A percentile compares a stretch with the other conserved stretches of the same genome.
Conservation (phyloP, 306 rosid species). For the Elaeagnus macrophylla region DNA sequence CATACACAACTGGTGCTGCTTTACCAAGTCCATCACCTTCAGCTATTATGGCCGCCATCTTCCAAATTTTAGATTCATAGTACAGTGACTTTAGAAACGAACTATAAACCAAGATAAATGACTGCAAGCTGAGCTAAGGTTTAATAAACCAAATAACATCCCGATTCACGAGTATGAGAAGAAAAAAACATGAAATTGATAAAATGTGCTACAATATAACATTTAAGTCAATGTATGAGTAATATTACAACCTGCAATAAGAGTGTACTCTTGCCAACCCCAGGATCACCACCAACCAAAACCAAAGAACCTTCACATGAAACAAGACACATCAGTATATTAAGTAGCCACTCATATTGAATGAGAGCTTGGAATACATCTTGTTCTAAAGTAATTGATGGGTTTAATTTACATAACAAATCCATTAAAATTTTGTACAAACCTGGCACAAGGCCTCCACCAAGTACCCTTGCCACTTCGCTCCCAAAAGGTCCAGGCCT, state of each 20-base stretch:
- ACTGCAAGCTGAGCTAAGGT: not conserved
- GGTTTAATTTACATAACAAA: conserved; percentile 1
- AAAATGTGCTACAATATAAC: not conserved
- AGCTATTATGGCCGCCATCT: conserved; percentile 76
- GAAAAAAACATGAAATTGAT: not conserved
- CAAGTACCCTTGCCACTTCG: conserved; percentile 76
- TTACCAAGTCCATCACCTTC: conserved; percentile 31
- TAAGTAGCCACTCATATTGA: not conserved
- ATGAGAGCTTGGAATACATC: conserved; percentile 7
- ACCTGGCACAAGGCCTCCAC: conserved; percentile 99
- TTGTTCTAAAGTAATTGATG: conserved; percentile 2
- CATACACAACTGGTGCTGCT: conserved; percentile 57
- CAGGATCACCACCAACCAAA: conserved; percentile 93
- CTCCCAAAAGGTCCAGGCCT: conserved; percentile 66
- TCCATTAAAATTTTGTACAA: not conserved
- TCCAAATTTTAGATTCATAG: conserved; percentile 16
- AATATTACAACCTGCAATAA: conserved; percentile 57
- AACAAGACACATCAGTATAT: conserved; percentile 21
- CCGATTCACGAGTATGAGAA: not conserved
- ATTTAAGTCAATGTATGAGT: conserved; percentile 7
- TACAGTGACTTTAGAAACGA: not conserved
- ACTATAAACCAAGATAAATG: not conserved
- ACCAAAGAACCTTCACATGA: conserved; percentile 68
- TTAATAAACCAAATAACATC: not conserved
- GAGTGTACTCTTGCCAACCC: conserved; percentile 97